Evolutionary conservation across 306 rosid species (phyloP), one percentile per base, ranked within the genome.

Genomic region (Corylus avellana): DNA sequence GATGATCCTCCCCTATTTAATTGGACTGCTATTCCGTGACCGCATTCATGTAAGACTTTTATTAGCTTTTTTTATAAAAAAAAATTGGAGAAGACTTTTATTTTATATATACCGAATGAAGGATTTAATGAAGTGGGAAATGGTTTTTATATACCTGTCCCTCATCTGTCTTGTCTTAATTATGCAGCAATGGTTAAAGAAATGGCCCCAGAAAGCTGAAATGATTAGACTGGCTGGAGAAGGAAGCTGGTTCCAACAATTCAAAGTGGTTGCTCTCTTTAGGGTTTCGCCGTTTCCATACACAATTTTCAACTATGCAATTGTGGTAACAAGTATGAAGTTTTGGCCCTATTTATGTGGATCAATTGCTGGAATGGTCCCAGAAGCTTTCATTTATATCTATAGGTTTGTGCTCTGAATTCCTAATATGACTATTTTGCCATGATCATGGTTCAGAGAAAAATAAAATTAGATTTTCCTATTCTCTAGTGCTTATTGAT

Each of bases 291-390:
- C 99, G 39, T 96, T 93, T 88, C 99, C 99, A 0, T 96, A 96
- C 83, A 93, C 99, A 80, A 96, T 96, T 78, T 96, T 96, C 87
- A 96, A 96, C 77, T 96, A 96, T 69, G 99, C 99, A 44, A 77
- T 96, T 57, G 98, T 90, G 14, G 97, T 93, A 62, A 96, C 99
- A 84, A 89, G 87, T 77, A 93, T 96, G 99, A 87, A 63, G 77
- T 93, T 96, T 85, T 91, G 97, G 98, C 99, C 99, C 66, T 96
- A 96, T 83, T 80, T 96, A 22, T 89, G 94, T 63, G 99, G 99
- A 80, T 96, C 99, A 51, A 68, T 96, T 77, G 88, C 97, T 5
- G 98, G 99, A 85, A 96, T 96, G 99, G 87, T 96, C 47, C 99
- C 99, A 61, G 99, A 96, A 85, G 94, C 99, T 59, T 96, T 91